phyloP scores from a whole-genome alignment of 2,329 filamentous ascomycete genomes.

The Dendrostoma leiphaemia region DNA sequence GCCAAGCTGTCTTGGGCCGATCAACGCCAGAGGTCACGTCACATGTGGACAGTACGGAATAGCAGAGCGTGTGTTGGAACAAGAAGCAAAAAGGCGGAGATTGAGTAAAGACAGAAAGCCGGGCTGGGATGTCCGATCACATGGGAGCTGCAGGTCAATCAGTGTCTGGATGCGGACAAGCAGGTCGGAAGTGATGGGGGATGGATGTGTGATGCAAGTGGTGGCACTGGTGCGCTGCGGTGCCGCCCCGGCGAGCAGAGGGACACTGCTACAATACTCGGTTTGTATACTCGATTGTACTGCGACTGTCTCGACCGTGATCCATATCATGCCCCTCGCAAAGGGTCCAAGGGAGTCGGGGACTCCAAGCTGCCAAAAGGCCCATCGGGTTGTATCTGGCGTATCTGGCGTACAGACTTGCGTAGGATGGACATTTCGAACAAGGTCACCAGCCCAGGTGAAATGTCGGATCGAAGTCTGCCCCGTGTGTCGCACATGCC shows the following conservation, averaged over 20 bases:
- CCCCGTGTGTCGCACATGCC: too few species aligned
- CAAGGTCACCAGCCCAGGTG: neutral
- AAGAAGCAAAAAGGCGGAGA: constrained; percentile 1
- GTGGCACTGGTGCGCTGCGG: neutral
- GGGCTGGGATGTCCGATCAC: neutral
- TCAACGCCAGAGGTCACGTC: too few species aligned
- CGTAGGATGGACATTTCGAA: neutral
- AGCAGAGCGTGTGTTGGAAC: too few species aligned
- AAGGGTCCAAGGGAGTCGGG: too few species aligned
- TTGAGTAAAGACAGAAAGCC: neutral
- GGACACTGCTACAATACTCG: too few species aligned
- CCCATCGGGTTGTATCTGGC: neutral
- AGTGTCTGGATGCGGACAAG: neutral
- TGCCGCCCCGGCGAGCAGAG: neutral
- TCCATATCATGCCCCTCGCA: neutral
- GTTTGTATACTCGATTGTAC: too few species aligned
- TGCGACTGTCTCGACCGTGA: too few species aligned
- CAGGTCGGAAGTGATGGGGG: too few species aligned
- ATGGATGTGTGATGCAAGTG: neutral
- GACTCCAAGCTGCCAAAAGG: neutral
- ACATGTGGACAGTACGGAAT: too few species aligned
- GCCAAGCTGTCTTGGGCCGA: too few species aligned
- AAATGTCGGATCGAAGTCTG: too few species aligned
- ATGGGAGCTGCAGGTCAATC: neutral
- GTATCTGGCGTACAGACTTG: neutral